Evolutionary conservation across 225 moss, liverwort and hornwort species (phyloP).

Genomic region (Polytrichum formosum): DNA sequence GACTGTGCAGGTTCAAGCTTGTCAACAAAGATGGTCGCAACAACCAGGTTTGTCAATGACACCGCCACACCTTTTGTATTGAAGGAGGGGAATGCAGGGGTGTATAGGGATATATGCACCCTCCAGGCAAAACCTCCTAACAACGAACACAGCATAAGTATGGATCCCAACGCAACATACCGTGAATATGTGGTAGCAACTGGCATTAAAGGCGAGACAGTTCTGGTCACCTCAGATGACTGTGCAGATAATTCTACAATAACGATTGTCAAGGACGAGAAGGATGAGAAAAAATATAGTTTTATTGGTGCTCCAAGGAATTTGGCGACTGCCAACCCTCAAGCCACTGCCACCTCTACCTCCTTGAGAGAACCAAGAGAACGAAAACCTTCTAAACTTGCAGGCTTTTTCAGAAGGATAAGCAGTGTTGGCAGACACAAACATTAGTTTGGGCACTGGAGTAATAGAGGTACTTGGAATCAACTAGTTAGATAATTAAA

Average conservation of each 20-base stretch:
- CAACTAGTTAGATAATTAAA: too few relatives aligned
- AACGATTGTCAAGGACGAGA: background rate
- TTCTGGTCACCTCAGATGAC: conserved; percentile 16
- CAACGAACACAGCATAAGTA: background rate
- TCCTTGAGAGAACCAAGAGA: too few relatives aligned
- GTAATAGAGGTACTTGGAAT: too few relatives aligned
- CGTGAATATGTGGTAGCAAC: conserved; percentile 26
- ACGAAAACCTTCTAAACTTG: too few relatives aligned
- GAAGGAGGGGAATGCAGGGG: conserved; percentile 29
- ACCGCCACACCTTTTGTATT: background rate
- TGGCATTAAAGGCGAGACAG: conserved; percentile 6
- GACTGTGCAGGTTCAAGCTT: conserved; percentile 8
- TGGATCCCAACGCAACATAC: conserved; percentile 30
- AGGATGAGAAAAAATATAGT: background rate
- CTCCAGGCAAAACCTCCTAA: background rate
- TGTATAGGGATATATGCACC: background rate
- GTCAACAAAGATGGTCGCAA: conserved; percentile 8
- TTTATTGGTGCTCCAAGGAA: too few relatives aligned
- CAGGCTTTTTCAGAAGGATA: too few relatives aligned
- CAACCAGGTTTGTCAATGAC: conserved; percentile 8
- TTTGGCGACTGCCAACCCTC: too few relatives aligned
- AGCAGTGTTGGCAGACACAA: too few relatives aligned
- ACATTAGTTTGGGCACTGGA: too few relatives aligned
- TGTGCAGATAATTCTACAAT: conserved; percentile 26
- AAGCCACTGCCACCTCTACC: too few relatives aligned